Conservation (phyloP, 139 green algal genomes). For the Desmodesmus armatus region DNA sequence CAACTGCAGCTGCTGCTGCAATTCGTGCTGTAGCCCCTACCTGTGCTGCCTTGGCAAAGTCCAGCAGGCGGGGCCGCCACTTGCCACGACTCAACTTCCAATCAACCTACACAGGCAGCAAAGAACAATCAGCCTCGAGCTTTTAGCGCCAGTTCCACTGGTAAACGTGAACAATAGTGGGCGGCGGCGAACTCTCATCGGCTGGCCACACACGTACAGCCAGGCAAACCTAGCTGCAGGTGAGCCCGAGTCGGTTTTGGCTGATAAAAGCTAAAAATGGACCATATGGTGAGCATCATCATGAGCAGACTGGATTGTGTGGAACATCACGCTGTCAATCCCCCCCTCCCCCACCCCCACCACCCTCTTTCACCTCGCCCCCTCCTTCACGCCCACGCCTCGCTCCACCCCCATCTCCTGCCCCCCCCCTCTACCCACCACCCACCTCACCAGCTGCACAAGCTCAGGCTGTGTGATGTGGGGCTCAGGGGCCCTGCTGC, state of each 20-base stretch:
- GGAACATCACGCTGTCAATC: too few species aligned
- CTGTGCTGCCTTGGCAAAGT: slow-evolving; percentile 57
- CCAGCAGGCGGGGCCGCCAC: slow-evolving; percentile 68
- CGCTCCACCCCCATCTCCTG: too few species aligned
- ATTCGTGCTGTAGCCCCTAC: neutral
- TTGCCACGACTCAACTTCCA: slow-evolving; percentile 81
- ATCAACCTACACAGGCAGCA: slow-evolving; percentile 59
- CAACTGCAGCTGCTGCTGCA: too few species aligned
- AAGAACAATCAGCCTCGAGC: neutral
- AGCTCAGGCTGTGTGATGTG: slow-evolving; percentile 15
- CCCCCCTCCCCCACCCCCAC: too few species aligned
- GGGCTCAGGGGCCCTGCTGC: too few species aligned
- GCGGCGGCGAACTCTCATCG: neutral
- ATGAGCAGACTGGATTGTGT: neutral
- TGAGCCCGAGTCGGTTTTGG: too few species aligned
- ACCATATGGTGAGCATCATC: neutral
- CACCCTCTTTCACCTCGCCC: too few species aligned
- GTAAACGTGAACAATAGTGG: neutral
- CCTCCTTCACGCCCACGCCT: too few species aligned
- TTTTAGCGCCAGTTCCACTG: neutral
- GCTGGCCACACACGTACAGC: neutral
- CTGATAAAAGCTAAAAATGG: neutral
- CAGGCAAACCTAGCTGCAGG: neutral
- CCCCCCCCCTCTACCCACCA: too few species aligned
- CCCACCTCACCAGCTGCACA: neutral